Evolutionary conservation across 1,284 basidiomycete species (phyloP), one percentile per base, ranked within the genome.

Genomic region (Athelia sp.): DNA sequence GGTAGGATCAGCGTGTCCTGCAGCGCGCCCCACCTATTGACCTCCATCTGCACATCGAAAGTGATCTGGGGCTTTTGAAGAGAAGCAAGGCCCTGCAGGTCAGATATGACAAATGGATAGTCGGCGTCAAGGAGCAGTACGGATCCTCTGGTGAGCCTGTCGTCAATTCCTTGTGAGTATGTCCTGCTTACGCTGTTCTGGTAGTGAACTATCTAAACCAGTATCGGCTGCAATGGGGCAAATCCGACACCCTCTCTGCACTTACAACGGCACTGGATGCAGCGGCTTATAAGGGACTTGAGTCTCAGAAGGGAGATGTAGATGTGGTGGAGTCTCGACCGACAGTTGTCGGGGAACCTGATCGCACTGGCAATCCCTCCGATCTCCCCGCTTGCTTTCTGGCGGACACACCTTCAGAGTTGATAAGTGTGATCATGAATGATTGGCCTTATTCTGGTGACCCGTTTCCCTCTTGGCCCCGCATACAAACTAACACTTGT

Each of bases 401-500:
- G 26, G 76, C 76, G 4, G 73, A 84, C 55, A 79, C 79, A 11
- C 76, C 82, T 1, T 57, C 72, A 4, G 69, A 78, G 34, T 70
- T 80, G 47, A 71, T 89, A 55, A 87, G 82, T 58, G 81, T 91
- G 53, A 85, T 86, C 47, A 82, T 74, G 59, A 91, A 91, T 58
- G 87, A 90, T 60, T 91, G 88, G 88, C 88, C 88, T 0, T 91
- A 91, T 63, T 89, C 86, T 22, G 81, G 86, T 86, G n/a, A 36
- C 3, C n/a, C 17, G 10, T 45, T 56, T 49, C 18, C 44, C 18
- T 29, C 38, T 31, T 45, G 44, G 32, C 13, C 46, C 51, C 18
- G 15, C 21, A 35, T 36, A 22, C 17, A 43, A 18, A 29, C n/a
- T 8, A 47, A 40, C 35, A 42, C 17, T 45, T 29, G 26, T 13